Evolutionary conservation across 1,139 yeast genomes (phyloP).

Genomic region (Wickerhamiella pararugosa): DNA sequence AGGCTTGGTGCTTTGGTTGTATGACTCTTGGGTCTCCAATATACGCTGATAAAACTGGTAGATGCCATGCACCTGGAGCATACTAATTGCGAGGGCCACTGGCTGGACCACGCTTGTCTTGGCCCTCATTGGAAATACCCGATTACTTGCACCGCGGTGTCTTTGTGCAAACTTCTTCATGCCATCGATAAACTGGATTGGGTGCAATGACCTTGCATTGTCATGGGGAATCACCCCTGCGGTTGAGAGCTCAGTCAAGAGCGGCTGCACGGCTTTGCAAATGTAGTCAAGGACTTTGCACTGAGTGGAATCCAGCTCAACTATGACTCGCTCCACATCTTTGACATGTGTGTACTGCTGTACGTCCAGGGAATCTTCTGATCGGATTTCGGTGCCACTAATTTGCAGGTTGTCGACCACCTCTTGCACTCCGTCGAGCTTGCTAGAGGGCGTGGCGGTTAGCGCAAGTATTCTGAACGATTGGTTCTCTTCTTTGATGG

Average conservation of each 20-base stretch:
- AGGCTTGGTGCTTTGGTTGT: constrained; percentile 13
- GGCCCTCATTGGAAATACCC: constrained; percentile 12
- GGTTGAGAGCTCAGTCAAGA: constrained; percentile 47
- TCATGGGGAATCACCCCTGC: constrained; percentile 45
- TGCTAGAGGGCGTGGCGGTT: constrained; percentile 92
- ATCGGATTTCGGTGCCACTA: constrained; percentile 68
- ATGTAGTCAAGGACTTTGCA: constrained; percentile 37
- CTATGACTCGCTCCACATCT: constrained; percentile 42
- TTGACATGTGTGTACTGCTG: constrained; percentile 62
- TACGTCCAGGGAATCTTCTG: constrained; percentile 77
- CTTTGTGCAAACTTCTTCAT: constrained; percentile 31
- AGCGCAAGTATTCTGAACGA: constrained; percentile 68
- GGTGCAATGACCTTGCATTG: constrained; percentile 54
- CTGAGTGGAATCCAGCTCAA: constrained; percentile 40
- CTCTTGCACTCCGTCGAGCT: constrained; percentile 76
- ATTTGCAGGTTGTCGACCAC: constrained; percentile 60
- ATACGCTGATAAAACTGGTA: constrained; percentile 44
- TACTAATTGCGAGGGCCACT: constrained; percentile 44
- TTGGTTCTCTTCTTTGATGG: constrained; percentile 44
- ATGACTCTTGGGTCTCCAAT: constrained; percentile 10
- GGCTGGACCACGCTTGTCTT: constrained; percentile 41
- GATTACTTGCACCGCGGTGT: background rate
- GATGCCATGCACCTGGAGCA: constrained; percentile 67
- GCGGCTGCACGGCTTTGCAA: constrained; percentile 48
- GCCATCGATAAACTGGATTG: constrained; percentile 58